Evolutionary conservation across 495 filamentous ascomycete species (phyloP).

Genomic region (Tetracladium setigerum): DNA sequence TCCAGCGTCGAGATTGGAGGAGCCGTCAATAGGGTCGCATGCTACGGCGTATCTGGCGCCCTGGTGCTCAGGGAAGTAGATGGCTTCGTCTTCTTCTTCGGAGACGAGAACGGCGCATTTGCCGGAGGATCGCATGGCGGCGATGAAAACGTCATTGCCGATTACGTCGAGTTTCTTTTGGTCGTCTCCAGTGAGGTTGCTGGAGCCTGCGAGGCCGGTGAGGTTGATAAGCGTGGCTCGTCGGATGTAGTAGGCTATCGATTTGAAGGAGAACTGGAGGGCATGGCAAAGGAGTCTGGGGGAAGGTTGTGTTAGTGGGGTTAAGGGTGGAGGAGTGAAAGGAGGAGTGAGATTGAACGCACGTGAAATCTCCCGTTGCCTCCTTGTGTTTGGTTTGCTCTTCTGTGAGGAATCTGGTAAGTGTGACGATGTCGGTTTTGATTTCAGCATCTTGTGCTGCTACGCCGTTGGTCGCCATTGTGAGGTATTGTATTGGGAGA

Average conservation of each 20-base stretch:
- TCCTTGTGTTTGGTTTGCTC: slow-evolving; percentile 89
- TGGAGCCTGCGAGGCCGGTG: slow-evolving; percentile 86
- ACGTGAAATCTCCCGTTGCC: slow-evolving; percentile 98
- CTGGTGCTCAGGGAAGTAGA: slow-evolving; percentile 73
- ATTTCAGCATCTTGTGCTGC: slow-evolving; percentile 60
- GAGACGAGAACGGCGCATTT: slow-evolving; percentile 88
- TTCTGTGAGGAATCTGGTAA: slow-evolving; percentile 92
- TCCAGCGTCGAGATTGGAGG: slow-evolving; percentile 94
- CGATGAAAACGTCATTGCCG: slow-evolving; percentile 94
- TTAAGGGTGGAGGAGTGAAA: not conserved
- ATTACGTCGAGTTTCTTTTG: slow-evolving; percentile 99
- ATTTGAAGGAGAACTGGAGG: slow-evolving; percentile 98
- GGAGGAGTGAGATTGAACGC: slow-evolving; percentile 24
- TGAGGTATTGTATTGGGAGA: slow-evolving; percentile 12
- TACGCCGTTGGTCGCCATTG: slow-evolving; percentile 30
- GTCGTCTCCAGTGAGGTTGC: slow-evolving; percentile 93
- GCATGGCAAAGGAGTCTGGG: slow-evolving; percentile 88
- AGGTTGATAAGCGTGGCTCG: slow-evolving; percentile 96
- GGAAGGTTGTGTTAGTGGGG: slow-evolving; percentile 2
- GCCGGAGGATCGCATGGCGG: slow-evolving; percentile 84
- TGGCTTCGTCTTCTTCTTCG: slow-evolving; percentile 89
- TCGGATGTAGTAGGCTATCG: slow-evolving; percentile 98
- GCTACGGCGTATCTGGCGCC: slow-evolving; percentile 88
- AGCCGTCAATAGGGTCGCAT: slow-evolving; percentile 97
- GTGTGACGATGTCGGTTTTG: slow-evolving; percentile 92